Percentiles rank a stretch among this genome's conserved stretches.
These are phyloP conservation scores for Globisporangium apiculatum DNA, from an alignment of 352 stramenopile species.

Conservation along the genomic window DNA sequence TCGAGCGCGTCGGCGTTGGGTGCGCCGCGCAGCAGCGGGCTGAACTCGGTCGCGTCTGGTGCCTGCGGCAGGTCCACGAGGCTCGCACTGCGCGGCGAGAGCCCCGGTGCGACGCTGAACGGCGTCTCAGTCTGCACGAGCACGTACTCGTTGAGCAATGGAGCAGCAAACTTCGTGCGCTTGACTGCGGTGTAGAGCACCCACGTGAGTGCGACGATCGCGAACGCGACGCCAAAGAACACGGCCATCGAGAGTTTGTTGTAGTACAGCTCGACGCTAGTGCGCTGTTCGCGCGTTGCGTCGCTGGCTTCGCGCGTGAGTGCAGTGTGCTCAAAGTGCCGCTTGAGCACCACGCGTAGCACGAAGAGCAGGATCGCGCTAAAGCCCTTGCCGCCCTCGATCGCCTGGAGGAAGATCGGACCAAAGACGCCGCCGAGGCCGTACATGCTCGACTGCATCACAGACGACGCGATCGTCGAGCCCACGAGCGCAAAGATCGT, in stretches of 20 bases:
- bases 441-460: slow-evolving; percentile 72
- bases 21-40: slow-evolving; percentile 24
- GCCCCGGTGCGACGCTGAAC: slow-evolving; percentile 24
- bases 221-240: slow-evolving; percentile 59
- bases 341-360: slow-evolving; percentile 53
- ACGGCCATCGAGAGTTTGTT: slow-evolving; percentile 46
- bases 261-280: background rate
- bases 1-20: slow-evolving; percentile 7
- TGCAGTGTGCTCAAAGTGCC: slow-evolving; percentile 23
- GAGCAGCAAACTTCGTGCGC: slow-evolving; percentile 49
- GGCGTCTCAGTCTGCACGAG: slow-evolving; percentile 61
- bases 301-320: background rate
- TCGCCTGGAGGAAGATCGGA: slow-evolving; percentile 65
- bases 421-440: slow-evolving; percentile 75
- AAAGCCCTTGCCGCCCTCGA: slow-evolving; percentile 75
- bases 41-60: slow-evolving; percentile 28
- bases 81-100: slow-evolving; percentile 48
- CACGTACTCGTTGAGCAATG: slow-evolving; percentile 59
- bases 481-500: slow-evolving; percentile 57
- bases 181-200: slow-evolving; percentile 40
- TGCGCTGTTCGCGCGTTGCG: background rate
- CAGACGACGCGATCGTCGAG: slow-evolving; percentile 54
- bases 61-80: slow-evolving; percentile 17
- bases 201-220: slow-evolving; percentile 48
- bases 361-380: slow-evolving; percentile 65